Conservation (phyloP, 495 filamentous ascomycete genomes). For the Penicillium subrubescens region DNA sequence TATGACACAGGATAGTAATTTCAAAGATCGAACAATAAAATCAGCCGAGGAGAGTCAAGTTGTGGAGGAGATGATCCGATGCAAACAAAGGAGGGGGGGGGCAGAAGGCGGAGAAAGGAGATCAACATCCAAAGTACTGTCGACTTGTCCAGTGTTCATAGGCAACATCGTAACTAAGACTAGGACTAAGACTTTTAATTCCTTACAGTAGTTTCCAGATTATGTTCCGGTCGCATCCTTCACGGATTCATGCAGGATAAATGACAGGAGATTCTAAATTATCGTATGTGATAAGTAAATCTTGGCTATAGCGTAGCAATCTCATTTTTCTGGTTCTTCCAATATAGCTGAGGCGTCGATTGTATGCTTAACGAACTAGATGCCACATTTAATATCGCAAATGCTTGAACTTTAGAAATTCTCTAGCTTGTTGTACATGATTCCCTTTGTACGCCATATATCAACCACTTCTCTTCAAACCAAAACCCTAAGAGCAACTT, state of each 20-base stretch:
- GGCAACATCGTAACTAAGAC: neutral
- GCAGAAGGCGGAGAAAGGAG: constrained; percentile 27
- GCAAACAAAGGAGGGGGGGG: constrained; percentile 25
- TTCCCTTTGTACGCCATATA: neutral
- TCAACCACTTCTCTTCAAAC: neutral
- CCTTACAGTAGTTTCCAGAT: neutral
- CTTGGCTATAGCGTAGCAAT: neutral
- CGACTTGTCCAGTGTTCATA: too few species aligned
- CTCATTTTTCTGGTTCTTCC: neutral
- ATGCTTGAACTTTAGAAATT: neutral
- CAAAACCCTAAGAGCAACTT: neutral
- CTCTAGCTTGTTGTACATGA: neutral
- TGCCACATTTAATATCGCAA: neutral
- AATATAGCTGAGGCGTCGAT: neutral
- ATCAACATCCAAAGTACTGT: constrained; percentile 17
- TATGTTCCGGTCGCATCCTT: neutral
- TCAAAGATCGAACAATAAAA: neutral
- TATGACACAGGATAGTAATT: neutral
- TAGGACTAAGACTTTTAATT: too few species aligned
- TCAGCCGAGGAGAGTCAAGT: neutral
- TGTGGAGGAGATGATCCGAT: constrained; percentile 4
- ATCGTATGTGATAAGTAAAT: neutral
- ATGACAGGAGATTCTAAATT: neutral
- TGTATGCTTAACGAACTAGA: neutral
- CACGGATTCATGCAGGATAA: neutral